Base-by-base conservation (phyloP, 108 stramenopile species). In the Skeletonema potamos region DNA sequence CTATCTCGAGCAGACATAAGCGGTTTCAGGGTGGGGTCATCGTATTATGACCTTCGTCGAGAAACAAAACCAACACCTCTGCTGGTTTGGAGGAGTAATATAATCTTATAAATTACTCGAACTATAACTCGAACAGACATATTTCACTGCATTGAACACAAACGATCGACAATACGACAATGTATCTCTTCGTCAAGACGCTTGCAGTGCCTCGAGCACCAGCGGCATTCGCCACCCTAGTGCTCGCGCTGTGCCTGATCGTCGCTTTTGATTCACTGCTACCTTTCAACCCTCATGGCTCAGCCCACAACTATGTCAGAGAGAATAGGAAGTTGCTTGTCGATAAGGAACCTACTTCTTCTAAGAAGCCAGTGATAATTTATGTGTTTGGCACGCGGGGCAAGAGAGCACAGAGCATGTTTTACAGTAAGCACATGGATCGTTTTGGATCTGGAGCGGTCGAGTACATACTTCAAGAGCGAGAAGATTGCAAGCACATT, bases 401-500 rank as follows among this genome's bases (percentile, higher is more conserved):
- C 22, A 20, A 22, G n/a, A 51, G 22, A 22, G 48, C 48, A 2
- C 48, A 51, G 22, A 51, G 48, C 22, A 43, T 63, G n/a, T 63
- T 63, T 27, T 20, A 63, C 22, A 26, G 2, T 0, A 37, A 10
- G 0, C 4, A 20, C 1, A n/a, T 66, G 13, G 17, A 15, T 15
- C 48, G 54, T 13, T 66, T 54, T 22, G 66, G 66, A 27, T 30
- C 66, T 33, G 66, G 66, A 54, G n/a, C 54, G 22, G 33, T 66
- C n/a, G 15, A 30, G 5, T 54, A 34, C n/a, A 4, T 48, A 22
- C 6, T 66, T 24, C 11, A 66, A 18, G 22, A 34, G 13, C 3
- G 10, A 28, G 5, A 1, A 22, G 20, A 34, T 10, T 66, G 66
- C 18, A 15, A 27, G 6, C 6, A 54, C 28, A 54, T 8, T 11